Percentiles rank a stretch among this genome's conserved stretches.
These are phyloP conservation scores for Epichloe sp. DNA, from an alignment of 2,329 filamentous ascomycete genomes.

Conservation along the genomic window DNA sequence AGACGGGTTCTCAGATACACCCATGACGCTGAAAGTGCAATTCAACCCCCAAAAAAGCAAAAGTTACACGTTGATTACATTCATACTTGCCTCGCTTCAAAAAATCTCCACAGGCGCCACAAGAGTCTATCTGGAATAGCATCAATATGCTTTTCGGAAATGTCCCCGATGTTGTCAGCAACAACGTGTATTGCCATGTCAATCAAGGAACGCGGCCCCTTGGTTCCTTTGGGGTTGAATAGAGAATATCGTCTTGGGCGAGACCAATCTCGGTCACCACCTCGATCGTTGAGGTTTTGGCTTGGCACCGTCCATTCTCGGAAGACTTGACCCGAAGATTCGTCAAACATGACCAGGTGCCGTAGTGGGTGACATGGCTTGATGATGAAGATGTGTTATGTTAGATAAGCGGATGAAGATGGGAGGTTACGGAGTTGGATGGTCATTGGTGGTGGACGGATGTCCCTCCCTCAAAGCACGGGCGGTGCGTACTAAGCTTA, in stretches of 20 bases:
- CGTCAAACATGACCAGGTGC: slow-evolving; percentile 19
- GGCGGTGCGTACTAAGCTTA: no score
- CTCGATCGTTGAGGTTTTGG: slow-evolving; percentile 10
- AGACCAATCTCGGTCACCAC: slow-evolving; percentile 23
- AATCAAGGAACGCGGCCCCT: slow-evolving; percentile 23
- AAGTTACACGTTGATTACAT: background rate
- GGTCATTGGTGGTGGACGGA: no score
- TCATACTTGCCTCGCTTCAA: slow-evolving; percentile 24
- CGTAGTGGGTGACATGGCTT: no score
- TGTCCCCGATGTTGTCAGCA: slow-evolving; percentile 22
- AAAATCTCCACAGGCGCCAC: slow-evolving; percentile 26
- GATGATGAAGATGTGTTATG: no score
- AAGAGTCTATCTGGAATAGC: slow-evolving; percentile 21
- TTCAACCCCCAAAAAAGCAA: background rate
- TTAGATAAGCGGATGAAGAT: no score
- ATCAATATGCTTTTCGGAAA: slow-evolving; percentile 21
- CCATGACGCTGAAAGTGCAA: background rate
- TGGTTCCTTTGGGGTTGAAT: slow-evolving; percentile 14
- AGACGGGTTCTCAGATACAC: background rate
- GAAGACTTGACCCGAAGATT: slow-evolving; percentile 22
- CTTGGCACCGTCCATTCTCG: slow-evolving; percentile 23
- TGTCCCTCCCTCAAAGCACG: no score
- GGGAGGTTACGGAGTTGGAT: no score
- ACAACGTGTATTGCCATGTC: slow-evolving; percentile 26
- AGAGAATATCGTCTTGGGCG: slow-evolving; percentile 17